Evolutionary conservation across 2,329 filamentous ascomycete species (phyloP), one percentile per base, ranked within the genome.

Genomic region (Monosporascus sp.): DNA sequence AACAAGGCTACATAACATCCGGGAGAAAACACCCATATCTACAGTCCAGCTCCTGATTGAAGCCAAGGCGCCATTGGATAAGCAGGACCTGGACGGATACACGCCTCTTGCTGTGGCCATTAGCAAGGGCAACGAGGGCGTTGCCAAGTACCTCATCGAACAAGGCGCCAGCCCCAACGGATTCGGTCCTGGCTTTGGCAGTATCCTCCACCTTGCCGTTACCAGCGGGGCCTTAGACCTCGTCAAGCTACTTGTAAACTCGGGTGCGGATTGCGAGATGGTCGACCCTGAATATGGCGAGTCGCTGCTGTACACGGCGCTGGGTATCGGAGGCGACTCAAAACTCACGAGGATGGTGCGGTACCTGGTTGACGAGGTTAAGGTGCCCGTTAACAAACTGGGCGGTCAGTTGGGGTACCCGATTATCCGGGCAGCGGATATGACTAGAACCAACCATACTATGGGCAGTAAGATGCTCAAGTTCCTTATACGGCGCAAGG

Each of bases 101-200:
- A 50, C 49, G 38, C 49, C 49, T 11, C 49, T 50, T 15, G 49
- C 49, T 17, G 38, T 44, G 11, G 49, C 49, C 18, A 38, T 50
- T n/a, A 22, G 17, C 17, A 25, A 27, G 36, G 49, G 18, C 7
- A 50, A 50, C 20, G 25, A 43, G 15, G 37, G 9, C n/a, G 49
- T 31, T 15, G 36, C 49, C 7, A 37, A 39, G 49, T 50, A 44
- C 37, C 17, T 50, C 22, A 20, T 50, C 20, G n/a, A 20, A 14
- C n/a, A 50, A 15, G 31, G 22, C 15, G 37, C n/a, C n/a, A 31
- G 25, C 37, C 20, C 31, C 36, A 50, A 50, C 22, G 22, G 11
- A 11, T 18, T 22, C 49, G 24, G 49, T 24, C 49, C 49, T 27
- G 43, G 41, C 8, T 50, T 43, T 22, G 49, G 49, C 18, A 44